phyloP scores from a whole-genome alignment of 208 protist species.

The Strigomonas oncopelti region DNA sequence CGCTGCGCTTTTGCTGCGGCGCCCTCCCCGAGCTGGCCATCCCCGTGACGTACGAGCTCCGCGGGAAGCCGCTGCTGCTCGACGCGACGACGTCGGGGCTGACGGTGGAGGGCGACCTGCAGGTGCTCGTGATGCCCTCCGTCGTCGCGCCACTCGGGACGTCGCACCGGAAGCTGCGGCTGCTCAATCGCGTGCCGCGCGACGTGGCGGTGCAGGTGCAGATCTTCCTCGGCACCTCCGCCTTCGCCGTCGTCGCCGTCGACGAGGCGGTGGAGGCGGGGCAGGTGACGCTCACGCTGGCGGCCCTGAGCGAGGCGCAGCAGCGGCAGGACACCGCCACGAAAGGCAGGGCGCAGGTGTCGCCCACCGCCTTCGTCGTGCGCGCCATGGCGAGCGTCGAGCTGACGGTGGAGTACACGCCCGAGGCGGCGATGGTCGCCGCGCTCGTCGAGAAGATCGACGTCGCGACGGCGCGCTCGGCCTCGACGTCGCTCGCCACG shows the following conservation, averaged over 20 bases:
- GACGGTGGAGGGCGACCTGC: slow-evolving; percentile 46
- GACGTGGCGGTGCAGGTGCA: slow-evolving; percentile 75
- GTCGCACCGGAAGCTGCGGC: slow-evolving; percentile 57
- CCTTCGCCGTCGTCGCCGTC: slow-evolving; percentile 67
- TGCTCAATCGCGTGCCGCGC: slow-evolving; percentile 85
- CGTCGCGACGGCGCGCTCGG: background rate
- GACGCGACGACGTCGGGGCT: slow-evolving; percentile 77
- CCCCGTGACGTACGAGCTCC: slow-evolving; percentile 55
- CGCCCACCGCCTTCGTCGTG: slow-evolving; percentile 60
- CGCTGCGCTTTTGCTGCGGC: slow-evolving; percentile 50
- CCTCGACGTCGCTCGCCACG: background rate
- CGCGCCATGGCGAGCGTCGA: slow-evolving; percentile 58
- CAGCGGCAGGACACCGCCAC: slow-evolving; percentile 26
- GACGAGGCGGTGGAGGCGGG: slow-evolving; percentile 58
- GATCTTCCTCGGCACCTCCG: slow-evolving; percentile 53
- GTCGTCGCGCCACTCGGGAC: slow-evolving; percentile 73
- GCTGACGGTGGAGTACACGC: slow-evolving; percentile 76
- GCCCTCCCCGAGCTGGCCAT: slow-evolving; percentile 44
- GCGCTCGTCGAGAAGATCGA: background rate
- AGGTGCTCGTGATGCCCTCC: slow-evolving; percentile 82
- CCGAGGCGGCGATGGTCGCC: slow-evolving; percentile 22
- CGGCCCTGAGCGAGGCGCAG: slow-evolving; percentile 36
- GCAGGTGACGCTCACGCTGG: slow-evolving; percentile 59
- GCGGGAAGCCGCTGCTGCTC: slow-evolving; percentile 74
- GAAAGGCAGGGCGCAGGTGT: slow-evolving; percentile 45